Conservation (phyloP, 371 early-diverging fungal genomes). For the Blakeslea trispora region DNA sequence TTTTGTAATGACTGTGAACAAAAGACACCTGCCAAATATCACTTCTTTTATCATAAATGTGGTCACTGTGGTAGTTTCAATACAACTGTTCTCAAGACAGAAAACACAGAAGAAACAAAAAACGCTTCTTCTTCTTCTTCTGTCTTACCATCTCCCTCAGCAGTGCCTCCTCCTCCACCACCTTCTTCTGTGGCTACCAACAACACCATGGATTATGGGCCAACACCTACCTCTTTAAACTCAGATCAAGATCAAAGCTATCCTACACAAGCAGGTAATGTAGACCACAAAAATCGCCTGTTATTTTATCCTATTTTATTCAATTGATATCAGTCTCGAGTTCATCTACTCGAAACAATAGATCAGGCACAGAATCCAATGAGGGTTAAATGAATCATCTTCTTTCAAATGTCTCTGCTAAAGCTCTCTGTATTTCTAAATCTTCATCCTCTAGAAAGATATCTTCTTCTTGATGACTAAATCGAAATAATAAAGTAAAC, state of each 20-base stretch:
- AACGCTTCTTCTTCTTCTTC: no score
- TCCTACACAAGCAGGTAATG: slow-evolving; percentile 19
- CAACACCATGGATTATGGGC: no score
- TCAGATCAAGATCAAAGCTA: slow-evolving; percentile 25
- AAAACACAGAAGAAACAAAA: slow-evolving; percentile 26
- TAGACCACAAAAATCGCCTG: no score
- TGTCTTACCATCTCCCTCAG: no score
- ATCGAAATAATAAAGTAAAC: no score
- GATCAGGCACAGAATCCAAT: slow-evolving; percentile 18
- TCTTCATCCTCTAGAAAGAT: slow-evolving; percentile 35
- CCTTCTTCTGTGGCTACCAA: no score
- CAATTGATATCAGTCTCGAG: slow-evolving; percentile 18
- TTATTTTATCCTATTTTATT: no score
- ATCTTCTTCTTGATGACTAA: no score
- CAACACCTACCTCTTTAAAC: slow-evolving; percentile 11
- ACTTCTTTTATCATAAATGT: slow-evolving; percentile 97
- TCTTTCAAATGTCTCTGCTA: slow-evolving; percentile 32
- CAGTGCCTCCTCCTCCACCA: no score
- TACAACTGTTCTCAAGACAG: slow-evolving; percentile 82
- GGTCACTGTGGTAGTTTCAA: slow-evolving; percentile 86
- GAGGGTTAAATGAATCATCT: slow-evolving; percentile 15
- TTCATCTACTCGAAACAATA: slow-evolving; percentile 13
- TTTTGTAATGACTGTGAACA: slow-evolving; percentile 97
- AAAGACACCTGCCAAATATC: slow-evolving; percentile 79
- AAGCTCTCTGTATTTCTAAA: slow-evolving; percentile 34